A percentile compares a stretch with the other conserved stretches of the same genome.
Conservation (phyloP, 2,329 filamentous ascomycete genomes). For the Verticillium tricorpus region DNA sequence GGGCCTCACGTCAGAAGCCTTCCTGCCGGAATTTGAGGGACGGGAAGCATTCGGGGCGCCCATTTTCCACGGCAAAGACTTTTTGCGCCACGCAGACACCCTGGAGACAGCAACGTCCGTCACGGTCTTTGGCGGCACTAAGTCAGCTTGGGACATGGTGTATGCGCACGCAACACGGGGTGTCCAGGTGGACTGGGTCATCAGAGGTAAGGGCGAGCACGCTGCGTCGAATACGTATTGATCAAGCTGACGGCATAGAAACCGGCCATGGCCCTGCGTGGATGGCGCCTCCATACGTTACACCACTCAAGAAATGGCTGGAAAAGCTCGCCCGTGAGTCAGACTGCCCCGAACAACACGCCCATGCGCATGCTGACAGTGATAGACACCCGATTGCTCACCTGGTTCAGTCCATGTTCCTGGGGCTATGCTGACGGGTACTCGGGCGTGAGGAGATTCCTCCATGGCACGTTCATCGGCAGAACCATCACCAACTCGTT, state of each 20-base stretch:
- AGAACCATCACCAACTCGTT: constrained; percentile 51
- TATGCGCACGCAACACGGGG: constrained; percentile 55
- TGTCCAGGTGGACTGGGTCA: constrained; percentile 55
- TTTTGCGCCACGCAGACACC: constrained; percentile 33
- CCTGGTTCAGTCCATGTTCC: constrained; percentile 71
- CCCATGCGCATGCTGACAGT: not conserved
- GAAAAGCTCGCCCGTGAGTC: constrained; percentile 58
- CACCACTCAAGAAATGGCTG: constrained; percentile 62
- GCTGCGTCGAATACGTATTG: not conserved
- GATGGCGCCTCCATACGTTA: constrained; percentile 58
- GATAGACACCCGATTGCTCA: constrained; percentile 58
- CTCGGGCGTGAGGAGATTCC: constrained; percentile 44
- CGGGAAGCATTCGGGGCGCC: constrained; percentile 38
- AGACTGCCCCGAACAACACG: too few relatives aligned
- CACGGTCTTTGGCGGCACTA: constrained; percentile 58
- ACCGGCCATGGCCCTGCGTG: constrained; percentile 55
- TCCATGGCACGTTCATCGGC: constrained; percentile 54
- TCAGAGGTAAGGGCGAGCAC: constrained; percentile 37
- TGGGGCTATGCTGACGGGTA: constrained; percentile 64
- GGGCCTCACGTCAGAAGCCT: constrained; percentile 47
- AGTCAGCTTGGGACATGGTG: constrained; percentile 62
- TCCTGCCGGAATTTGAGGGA: constrained; percentile 42
- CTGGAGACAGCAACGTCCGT: constrained; percentile 36
- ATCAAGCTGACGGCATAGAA: constrained; percentile 13
- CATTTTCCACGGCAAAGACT: constrained; percentile 46